Conservation (phyloP, 2,329 filamentous ascomycete genomes). For the Pseudogymnoascus sp. region DNA sequence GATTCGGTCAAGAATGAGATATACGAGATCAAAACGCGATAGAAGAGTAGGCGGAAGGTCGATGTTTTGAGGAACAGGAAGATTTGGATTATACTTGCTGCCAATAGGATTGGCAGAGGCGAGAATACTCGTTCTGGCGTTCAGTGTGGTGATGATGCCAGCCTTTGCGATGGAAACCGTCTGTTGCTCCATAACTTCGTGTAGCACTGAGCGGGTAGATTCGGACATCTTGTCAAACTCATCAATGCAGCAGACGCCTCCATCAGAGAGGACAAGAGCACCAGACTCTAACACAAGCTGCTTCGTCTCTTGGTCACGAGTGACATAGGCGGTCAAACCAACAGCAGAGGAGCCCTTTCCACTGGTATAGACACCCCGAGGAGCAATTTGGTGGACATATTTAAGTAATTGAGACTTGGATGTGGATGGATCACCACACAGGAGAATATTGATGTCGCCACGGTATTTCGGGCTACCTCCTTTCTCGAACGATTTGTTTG, state of each 20-base stretch:
- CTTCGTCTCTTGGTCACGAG: constrained; percentile 63
- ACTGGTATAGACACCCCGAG: constrained; percentile 71
- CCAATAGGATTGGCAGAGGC: constrained; percentile 97
- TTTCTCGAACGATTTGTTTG: constrained; percentile 96
- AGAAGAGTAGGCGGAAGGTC: constrained; percentile 91
- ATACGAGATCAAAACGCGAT: constrained; percentile 93
- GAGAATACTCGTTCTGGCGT: constrained; percentile 89
- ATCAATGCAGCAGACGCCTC: constrained; percentile 70
- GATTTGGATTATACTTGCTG: constrained; percentile 91
- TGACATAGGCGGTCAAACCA: constrained; percentile 70
- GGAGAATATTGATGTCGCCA: constrained; percentile 93
- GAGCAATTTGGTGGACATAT: constrained; percentile 96
- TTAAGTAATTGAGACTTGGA: constrained; percentile 90
- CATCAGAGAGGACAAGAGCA: constrained; percentile 64
- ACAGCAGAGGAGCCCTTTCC: constrained; percentile 70
- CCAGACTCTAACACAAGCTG: constrained; percentile 69
- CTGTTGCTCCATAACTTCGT: constrained; percentile 77
- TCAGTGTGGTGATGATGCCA: constrained; percentile 78
- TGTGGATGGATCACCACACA: constrained; percentile 95
- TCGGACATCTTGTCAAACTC: constrained; percentile 78
- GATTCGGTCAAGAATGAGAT: constrained; percentile 87
- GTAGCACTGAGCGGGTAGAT: constrained; percentile 62
- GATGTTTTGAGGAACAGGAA: constrained; percentile 96
- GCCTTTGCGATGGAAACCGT: constrained; percentile 72
- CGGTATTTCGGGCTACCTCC: constrained; percentile 91